A percentile compares a stretch with the other conserved stretches of the same genome.
phyloP scores from a whole-genome alignment of 176 grass and related monocot species.

The Miscanthus lutarioriparius region DNA sequence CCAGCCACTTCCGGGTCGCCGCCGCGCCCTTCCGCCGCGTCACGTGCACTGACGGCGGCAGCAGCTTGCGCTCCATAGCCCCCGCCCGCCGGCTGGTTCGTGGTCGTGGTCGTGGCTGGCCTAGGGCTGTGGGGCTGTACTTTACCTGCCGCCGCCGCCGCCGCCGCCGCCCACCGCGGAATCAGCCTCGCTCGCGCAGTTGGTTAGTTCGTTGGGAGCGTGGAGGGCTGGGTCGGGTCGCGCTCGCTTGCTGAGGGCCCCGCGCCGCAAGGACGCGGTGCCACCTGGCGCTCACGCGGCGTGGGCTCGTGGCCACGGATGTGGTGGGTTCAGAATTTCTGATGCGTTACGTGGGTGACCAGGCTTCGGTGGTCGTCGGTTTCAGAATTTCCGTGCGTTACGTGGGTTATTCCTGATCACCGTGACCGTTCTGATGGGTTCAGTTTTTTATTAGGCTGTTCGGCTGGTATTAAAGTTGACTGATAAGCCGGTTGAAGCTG shows the following conservation, averaged over 20 bases:
- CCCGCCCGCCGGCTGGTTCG: neutral
- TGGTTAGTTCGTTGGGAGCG: constrained; percentile 21
- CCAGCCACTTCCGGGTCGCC: constrained; percentile 72
- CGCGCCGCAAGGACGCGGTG: too few relatives aligned
- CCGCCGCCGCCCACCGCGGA: neutral
- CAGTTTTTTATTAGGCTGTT: too few relatives aligned
- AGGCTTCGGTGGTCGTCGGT: too few relatives aligned
- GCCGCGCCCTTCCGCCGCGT: constrained; percentile 59
- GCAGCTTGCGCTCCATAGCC: constrained; percentile 36
- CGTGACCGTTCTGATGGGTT: too few relatives aligned
- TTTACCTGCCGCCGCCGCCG: neutral
- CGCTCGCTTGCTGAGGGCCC: too few relatives aligned
- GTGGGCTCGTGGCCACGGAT: neutral
- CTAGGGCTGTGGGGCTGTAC: neutral
- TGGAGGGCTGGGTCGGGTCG: neutral
- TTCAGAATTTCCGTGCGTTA: too few relatives aligned
- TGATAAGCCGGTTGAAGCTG: too few relatives aligned
- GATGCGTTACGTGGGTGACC: too few relatives aligned
- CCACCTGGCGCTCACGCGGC: constrained; percentile 6
- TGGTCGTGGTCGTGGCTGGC: neutral
- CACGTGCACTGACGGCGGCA: neutral
- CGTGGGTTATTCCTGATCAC: too few relatives aligned
- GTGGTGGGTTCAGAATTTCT: too few relatives aligned
- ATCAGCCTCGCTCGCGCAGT: constrained; percentile 4
- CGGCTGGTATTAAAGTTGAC: too few relatives aligned